Conservation (phyloP, 2,329 filamentous ascomycete species). For the Trichoderma aggressivum region DNA sequence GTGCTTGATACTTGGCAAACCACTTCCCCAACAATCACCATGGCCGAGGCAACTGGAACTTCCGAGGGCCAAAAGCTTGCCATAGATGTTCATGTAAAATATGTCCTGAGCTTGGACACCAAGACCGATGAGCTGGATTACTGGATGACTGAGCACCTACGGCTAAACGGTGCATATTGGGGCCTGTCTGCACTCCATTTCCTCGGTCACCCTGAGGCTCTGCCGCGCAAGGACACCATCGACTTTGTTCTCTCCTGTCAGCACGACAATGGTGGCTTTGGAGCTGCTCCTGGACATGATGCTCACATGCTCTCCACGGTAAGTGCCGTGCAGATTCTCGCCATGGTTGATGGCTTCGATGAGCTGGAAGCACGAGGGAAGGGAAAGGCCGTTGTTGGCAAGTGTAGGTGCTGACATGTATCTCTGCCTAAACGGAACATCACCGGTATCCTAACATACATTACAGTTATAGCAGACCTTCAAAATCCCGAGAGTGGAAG, state of each 20-base stretch:
- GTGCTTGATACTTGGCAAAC: not conserved
- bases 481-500: conserved; percentile 80
- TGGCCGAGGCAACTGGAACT: conserved; percentile 27
- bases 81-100: conserved; percentile 70
- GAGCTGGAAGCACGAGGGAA: conserved; percentile 71
- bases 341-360: conserved; percentile 77
- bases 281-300: conserved; percentile 90
- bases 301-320: conserved; percentile 95
- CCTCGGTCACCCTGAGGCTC: conserved; percentile 73
- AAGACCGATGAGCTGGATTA: conserved; percentile 94
- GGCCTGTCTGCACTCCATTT: conserved; percentile 85
- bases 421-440: conserved; percentile 18
- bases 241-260: conserved; percentile 96
- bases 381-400: conserved; percentile 65
- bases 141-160: conserved; percentile 95
- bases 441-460: conserved; percentile 1
- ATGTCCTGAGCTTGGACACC: conserved; percentile 89
- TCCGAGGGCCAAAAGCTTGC: conserved; percentile 46
- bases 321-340: conserved; percentile 90
- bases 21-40: conserved; percentile 23
- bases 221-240: conserved; percentile 77
- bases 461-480: conserved; percentile 69
- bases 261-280: conserved; percentile 84
- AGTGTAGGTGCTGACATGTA: conserved; percentile 59
- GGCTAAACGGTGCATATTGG: conserved; percentile 96